Percentiles rank a stretch among this genome's conserved stretches.
Evolutionary conservation across 139 green algal species (phyloP).

Genomic region (Penium margaritaceum): DNA sequence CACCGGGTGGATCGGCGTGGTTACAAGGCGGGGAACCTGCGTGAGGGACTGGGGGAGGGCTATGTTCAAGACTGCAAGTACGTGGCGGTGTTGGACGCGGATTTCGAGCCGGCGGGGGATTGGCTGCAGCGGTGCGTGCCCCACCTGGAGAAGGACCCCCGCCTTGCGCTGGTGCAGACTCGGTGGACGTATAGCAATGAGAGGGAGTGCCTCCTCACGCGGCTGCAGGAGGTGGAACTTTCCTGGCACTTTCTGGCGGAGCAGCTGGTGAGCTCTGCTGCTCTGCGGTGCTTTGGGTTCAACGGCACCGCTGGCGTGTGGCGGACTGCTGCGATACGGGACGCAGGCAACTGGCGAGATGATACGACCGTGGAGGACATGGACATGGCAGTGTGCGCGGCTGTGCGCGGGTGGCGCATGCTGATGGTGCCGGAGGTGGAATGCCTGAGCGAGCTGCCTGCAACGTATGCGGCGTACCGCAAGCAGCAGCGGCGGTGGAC

Average conservation of each 20-base stretch:
- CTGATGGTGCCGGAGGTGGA: slow-evolving; percentile 68
- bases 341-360: slow-evolving; percentile 78
- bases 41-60: slow-evolving; percentile 9
- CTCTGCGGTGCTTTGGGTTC: slow-evolving; percentile 35
- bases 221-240: slow-evolving; percentile 31
- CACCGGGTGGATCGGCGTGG: slow-evolving; percentile 2
- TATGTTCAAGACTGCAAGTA: slow-evolving; percentile 27
- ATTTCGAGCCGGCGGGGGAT: slow-evolving; percentile 36
- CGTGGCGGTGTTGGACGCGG: slow-evolving; percentile 40
- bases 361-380: slow-evolving; percentile 73
- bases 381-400: slow-evolving; percentile 68
- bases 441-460: slow-evolving; percentile 26
- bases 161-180: slow-evolving; percentile 36
- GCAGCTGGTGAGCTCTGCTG: slow-evolving; percentile 18
- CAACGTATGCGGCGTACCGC: slow-evolving; percentile 9
- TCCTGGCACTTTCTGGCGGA: slow-evolving; percentile 37
- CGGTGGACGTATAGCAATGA: slow-evolving; percentile 29
- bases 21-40: slow-evolving; percentile 41
- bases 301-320: slow-evolving; percentile 67
- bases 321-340: slow-evolving; percentile 66
- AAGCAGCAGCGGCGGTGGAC: slow-evolving; percentile 37
- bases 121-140: slow-evolving; percentile 29
- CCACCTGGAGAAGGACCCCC: slow-evolving; percentile 25
- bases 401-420: slow-evolving; percentile 70
- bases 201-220: slow-evolving; percentile 28